Conservation (phyloP, 169 alveolate species). For the Eimeria brunetti region DNA sequence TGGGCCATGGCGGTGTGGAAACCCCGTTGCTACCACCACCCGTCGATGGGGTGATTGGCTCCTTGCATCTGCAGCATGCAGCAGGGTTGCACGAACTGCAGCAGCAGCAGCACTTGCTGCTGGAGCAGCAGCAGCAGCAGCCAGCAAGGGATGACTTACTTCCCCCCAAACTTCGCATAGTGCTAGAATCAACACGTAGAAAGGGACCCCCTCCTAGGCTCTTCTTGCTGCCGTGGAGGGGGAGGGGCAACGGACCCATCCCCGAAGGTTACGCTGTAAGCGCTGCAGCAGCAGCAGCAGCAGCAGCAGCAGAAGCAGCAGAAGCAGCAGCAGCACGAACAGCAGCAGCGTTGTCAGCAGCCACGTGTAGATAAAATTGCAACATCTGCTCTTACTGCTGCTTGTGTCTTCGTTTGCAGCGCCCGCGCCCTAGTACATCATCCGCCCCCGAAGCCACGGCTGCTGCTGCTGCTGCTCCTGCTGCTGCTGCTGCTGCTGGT, state of each 20-base stretch:
- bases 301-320: neutral
- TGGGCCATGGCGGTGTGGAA: slow-evolving; percentile 7
- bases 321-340: slow-evolving; percentile 21
- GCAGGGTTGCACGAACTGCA: neutral
- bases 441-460: neutral
- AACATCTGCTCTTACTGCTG: neutral
- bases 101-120: slow-evolving; percentile 29
- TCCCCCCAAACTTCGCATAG: slow-evolving; percentile 44
- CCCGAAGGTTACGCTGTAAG: slow-evolving; percentile 56
- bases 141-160: slow-evolving; percentile 17
- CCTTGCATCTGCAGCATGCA: neutral
- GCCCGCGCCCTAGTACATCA: neutral
- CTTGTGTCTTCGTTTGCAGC: slow-evolving; percentile 1
- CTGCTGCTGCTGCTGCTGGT: neutral
- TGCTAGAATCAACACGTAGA: slow-evolving; percentile 31
- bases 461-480: slow-evolving; percentile 10
- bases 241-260: slow-evolving; percentile 65
- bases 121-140: slow-evolving; percentile 21
- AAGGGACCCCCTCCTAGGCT: slow-evolving; percentile 51
- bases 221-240: slow-evolving; percentile 59
- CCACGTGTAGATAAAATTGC: neutral
- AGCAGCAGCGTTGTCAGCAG: neutral
- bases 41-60: slow-evolving; percentile 6
- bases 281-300: neutral
- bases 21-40: slow-evolving; percentile 2